These are phyloP conservation scores for Holtermanniella nyarrowii DNA, from an alignment of 768 basidiomycete species.

Conservation along the genomic window DNA sequence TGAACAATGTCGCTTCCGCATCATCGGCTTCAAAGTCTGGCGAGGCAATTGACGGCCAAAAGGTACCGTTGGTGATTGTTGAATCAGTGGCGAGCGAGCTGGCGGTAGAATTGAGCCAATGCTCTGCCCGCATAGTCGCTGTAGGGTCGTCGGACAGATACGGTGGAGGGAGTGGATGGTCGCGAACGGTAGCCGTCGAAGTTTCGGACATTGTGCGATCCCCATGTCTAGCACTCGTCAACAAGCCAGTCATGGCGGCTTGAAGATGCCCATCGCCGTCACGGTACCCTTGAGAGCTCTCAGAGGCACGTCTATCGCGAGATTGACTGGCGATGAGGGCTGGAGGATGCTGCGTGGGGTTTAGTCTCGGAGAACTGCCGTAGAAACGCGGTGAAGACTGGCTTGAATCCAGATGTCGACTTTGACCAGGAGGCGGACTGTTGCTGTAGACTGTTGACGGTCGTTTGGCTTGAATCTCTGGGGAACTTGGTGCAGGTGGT, in stretches of 20 bases:
- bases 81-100: neutral
- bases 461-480: slow-evolving; percentile 16
- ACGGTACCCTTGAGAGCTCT: neutral
- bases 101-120: neutral
- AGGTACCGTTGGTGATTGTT: neutral
- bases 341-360: neutral
- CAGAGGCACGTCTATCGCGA: neutral
- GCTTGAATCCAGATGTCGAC: neutral
- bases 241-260: neutral
- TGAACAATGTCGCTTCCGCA: slow-evolving; percentile 36
- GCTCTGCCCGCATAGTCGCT: neutral
- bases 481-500: slow-evolving; percentile 16
- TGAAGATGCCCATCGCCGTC: neutral
- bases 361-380: neutral
- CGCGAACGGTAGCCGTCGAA: neutral
- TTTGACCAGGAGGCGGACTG: slow-evolving; percentile 12
- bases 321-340: neutral
- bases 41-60: neutral
- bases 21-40: slow-evolving; percentile 17
- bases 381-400: neutral
- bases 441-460: slow-evolving; percentile 22
- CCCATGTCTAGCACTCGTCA: neutral
- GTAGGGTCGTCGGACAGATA: neutral
- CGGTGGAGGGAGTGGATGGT: neutral
- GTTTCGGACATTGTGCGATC: neutral